These are phyloP conservation scores for Aspergillus cristatus DNA, from an alignment of 495 filamentous ascomycete genomes.

Conservation along the genomic window DNA sequence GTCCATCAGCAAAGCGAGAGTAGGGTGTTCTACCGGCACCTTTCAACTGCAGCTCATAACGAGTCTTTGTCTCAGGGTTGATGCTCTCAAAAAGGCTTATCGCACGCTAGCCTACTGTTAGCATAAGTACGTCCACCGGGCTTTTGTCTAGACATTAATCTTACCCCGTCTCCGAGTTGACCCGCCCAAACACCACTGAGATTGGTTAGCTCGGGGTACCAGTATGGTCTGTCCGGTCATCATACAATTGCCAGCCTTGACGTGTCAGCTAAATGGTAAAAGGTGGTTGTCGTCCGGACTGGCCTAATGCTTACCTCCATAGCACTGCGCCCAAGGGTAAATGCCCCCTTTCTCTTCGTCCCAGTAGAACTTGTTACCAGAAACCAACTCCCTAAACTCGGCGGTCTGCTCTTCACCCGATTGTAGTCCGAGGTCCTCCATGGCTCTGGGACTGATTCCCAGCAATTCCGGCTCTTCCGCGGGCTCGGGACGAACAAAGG, in stretches of 20 bases:
- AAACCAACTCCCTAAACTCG: slow-evolving; percentile 68
- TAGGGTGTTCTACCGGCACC: slow-evolving; percentile 91
- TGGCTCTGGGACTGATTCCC: slow-evolving; percentile 62
- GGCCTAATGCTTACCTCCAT: slow-evolving; percentile 53
- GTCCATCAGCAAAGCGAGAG: slow-evolving; percentile 94
- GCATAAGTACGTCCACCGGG: neutral
- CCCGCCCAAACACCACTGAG: slow-evolving; percentile 76
- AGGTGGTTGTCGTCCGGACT: neutral
- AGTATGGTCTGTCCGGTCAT: slow-evolving; percentile 1
- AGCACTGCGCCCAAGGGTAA: slow-evolving; percentile 97
- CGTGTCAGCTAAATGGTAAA: slow-evolving; percentile 9
- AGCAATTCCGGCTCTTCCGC: slow-evolving; percentile 67
- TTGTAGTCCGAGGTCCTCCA: slow-evolving; percentile 68
- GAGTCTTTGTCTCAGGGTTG: slow-evolving; percentile 57
- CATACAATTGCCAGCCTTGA: slow-evolving; percentile 49
- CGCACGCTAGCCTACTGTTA: slow-evolving; percentile 43
- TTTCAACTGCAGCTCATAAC: slow-evolving; percentile 90
- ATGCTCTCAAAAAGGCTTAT: slow-evolving; percentile 89
- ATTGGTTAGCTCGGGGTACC: slow-evolving; percentile 8
- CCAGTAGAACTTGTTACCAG: slow-evolving; percentile 68
- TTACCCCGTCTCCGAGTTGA: slow-evolving; percentile 80
- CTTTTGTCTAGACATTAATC: slow-evolving; percentile 4
- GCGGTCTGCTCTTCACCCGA: slow-evolving; percentile 55
- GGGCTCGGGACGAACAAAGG: slow-evolving; percentile 74
- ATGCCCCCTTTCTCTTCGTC: slow-evolving; percentile 53